Base-by-base conservation (phyloP, 2,329 filamentous ascomycete genomes). In the Aspergillus tanneri region DNA sequence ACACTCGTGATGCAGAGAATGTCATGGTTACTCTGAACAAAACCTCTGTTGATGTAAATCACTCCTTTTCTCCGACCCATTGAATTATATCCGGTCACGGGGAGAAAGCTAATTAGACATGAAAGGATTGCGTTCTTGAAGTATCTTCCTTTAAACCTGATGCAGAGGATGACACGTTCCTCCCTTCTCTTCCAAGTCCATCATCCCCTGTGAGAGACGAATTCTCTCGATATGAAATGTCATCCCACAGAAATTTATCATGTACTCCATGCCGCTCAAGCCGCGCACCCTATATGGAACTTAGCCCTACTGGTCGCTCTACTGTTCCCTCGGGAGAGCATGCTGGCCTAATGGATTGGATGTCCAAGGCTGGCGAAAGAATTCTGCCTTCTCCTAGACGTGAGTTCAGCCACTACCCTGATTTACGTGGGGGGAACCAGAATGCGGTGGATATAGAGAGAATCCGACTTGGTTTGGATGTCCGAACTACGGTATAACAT, bases 401-500 rank as follows among this genome's bases (percentile, higher is more conserved):
- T 44, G 63, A 64, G 23, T 41, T 58, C 24, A 45, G 47, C 36
- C 62, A 58, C 9, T 62, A 60, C 39, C 46, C 57, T 24, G 65
- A 69, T 39, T 42, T 59, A 37, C 63, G 67, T 14, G 47, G 59
- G 25, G 65, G 54, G 34, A 71, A 70, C 43, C 72, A 75, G 52
- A 75, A 76, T 49, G 61, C 69, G 30, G 72, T 76, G 27, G 71
- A 75, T 51, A 62, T 70, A 19, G 66, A 70, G 39, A 65, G 70
- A n/a, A 75, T 76, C 49, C 66, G 68, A 19, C 57, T 82, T 12
- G 87, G 87, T 8, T 79, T 81, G 37, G 87, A 90, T 64, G 86
- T 90, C 49, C 81, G 87, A 43, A 90, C 87, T 7, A 90, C 86
- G 0, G 86, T 88, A 73, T 10, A 35, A 10, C n/a, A 11, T 10